Base-by-base conservation (phyloP, 768 basidiomycete species). In the Crucibulum laeve region DNA sequence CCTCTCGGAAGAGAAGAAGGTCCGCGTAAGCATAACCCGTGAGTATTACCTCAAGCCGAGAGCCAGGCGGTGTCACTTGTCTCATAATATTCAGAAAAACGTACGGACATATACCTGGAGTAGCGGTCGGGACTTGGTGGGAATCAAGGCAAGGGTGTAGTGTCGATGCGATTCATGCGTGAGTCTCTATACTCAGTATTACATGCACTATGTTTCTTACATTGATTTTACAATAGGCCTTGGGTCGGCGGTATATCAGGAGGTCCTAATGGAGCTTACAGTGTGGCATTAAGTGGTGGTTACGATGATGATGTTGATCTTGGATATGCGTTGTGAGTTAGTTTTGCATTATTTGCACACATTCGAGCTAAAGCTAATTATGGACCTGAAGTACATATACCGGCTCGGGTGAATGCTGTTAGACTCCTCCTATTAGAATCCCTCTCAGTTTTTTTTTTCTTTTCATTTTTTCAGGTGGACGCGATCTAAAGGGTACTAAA, bases 41-140 rank as follows among this genome's bases (percentile, higher is more conserved):
- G 48, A 44, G 79, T 45, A 21, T 18, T 23, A 24, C 15, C 8
- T 21, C 13, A 40, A n/a, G n/a, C n/a, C n/a, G n/a, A n/a, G n/a
- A n/a, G n/a, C n/a, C n/a, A n/a, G n/a, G n/a, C n/a, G n/a, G n/a
- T n/a, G n/a, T n/a, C n/a, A n/a, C n/a, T n/a, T n/a, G n/a, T n/a
- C n/a, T n/a, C 5, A 17, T 34, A 18, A 4, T 46, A 33, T 5
- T 21, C 46, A 90, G 87, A 8, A 93, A 91, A 65, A 74, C 65
- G 2, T 93, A 80, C 60, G 93, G 93, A 0, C 53, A 70, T 25
- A 94, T 96, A 44, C 90, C 91, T 4, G 89, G 78, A 2, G 61
- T 95, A 15, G 70, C 73, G 19, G 80, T 92, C 13, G 91, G 91
- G 2, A 82, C 82, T 19, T 89, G 87, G 83, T 96, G 91, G 90